phyloP scores from a whole-genome alignment of 129 eudicot species.

The Glebionis coronaria region DNA sequence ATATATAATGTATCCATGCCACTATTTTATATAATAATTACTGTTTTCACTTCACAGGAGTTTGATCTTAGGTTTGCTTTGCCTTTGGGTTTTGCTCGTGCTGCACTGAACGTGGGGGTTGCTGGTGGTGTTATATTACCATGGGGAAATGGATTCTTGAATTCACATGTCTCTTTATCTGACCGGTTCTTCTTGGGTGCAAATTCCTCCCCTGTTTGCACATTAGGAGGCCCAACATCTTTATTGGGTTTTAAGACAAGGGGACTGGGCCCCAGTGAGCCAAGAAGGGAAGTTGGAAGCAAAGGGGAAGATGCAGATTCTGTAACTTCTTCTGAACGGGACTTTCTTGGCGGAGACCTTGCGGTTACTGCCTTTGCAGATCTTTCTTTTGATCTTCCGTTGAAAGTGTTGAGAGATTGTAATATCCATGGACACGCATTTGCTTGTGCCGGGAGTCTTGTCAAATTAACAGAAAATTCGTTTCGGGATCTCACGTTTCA shows the following conservation, averaged over 20 bases:
- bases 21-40: background rate
- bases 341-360: constrained; percentile 87
- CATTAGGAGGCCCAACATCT: constrained; percentile 74
- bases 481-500: constrained; percentile 46
- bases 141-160: constrained; percentile 67
- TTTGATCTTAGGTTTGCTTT: constrained; percentile 76
- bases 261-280: constrained; percentile 75
- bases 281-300: constrained; percentile 42
- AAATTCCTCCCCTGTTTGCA: constrained; percentile 81
- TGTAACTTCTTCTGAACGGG: constrained; percentile 43
- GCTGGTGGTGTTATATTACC: constrained; percentile 71
- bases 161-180: constrained; percentile 51
- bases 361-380: constrained; percentile 88
- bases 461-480: constrained; percentile 49
- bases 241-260: constrained; percentile 65
- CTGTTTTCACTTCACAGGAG: constrained; percentile 44
- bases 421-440: constrained; percentile 82
- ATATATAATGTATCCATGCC: background rate
- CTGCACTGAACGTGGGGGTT: constrained; percentile 82
- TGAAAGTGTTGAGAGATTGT: constrained; percentile 64
- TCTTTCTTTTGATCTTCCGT: constrained; percentile 86
- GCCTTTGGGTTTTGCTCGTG: constrained; percentile 73
- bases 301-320: constrained; percentile 30
- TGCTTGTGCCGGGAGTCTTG: constrained; percentile 75
- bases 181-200: constrained; percentile 84